Base-by-base conservation (phyloP, 768 basidiomycete species). In the Paxillus involutus region DNA sequence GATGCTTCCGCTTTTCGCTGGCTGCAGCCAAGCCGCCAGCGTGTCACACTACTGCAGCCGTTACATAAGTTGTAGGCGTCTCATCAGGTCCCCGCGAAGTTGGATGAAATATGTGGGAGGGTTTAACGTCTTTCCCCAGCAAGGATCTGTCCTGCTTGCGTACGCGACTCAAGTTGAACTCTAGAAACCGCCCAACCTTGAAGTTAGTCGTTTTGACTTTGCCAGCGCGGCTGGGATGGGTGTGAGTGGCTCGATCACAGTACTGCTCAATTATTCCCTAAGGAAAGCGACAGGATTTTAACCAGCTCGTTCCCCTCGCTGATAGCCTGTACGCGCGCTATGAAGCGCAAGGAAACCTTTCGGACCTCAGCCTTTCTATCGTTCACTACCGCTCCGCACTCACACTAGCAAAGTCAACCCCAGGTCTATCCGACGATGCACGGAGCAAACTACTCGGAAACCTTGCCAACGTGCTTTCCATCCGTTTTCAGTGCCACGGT, bases 361-460 rank as follows among this genome's bases (percentile, higher is more conserved):
- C 68, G 2, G 66, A 66, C 32, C 63, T 70, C 13, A 66, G 63
- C 21, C 47, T 64, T 33, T 64, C 63, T 40, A 60, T 70, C 13
- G 56, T 64, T 30, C 60, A 60, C 53, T 68, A 62, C 19, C 64
- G 68, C 26, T 64, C 64, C 17, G 64, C 66, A 17, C 52, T 66
- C 26, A 59, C 63, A 17, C 46, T 65, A 29, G 59, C 63, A n/a
- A 60, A 17, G 14, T 55, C 58, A n/a, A 59, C 59, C 39, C 50
- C 46, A 7, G 17, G 49, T 13, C 48, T 68, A 17, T 57, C 65
- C 1, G 52, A 47, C 24, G 63, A 69, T 47, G 57, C 40, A n/a
- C 56, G 41, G 19, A 59, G 65, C 58, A 65, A 67, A 49, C 19
- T 68, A 13, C 51, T 65, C 32, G 59, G 61, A n/a, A 66, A 70